Conservation (phyloP, 805 yeast species). For the Wickerhamiella occidentalis region DNA sequence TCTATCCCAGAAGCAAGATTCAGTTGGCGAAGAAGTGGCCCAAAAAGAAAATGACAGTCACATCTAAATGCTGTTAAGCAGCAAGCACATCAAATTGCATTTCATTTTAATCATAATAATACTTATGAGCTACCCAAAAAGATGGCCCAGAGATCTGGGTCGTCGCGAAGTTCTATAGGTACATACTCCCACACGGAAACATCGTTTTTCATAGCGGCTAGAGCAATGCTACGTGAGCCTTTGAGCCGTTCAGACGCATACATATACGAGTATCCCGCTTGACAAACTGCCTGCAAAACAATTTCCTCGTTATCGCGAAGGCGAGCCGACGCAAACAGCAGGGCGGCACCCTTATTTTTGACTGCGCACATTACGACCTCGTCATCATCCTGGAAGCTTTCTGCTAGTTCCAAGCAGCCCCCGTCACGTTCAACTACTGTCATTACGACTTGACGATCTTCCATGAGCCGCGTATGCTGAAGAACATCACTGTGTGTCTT, state of each 20-base stretch:
- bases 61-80: neutral
- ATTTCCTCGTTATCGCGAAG: neutral
- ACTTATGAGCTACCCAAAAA: neutral
- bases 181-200: neutral
- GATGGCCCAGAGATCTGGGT: neutral
- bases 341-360: neutral
- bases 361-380: neutral
- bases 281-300: neutral
- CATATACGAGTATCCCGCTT: neutral
- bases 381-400: neutral
- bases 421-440: neutral
- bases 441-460: neutral
- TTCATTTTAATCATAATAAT: neutral
- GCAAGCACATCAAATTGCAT: too few relatives aligned
- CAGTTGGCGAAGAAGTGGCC: constrained; percentile 77
- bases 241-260: neutral
- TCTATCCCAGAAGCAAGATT: constrained; percentile 56
- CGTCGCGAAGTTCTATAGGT: neutral
- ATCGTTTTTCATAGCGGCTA: neutral
- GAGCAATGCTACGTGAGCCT: neutral
- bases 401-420: neutral
- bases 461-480: neutral
- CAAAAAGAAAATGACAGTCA: neutral
- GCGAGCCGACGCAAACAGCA: neutral
- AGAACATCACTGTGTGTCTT: neutral